Percentiles rank a stretch among this genome's conserved stretches.
Evolutionary conservation across 805 yeast genomes (phyloP).

Genomic region (Debaryomyces maramus): DNA sequence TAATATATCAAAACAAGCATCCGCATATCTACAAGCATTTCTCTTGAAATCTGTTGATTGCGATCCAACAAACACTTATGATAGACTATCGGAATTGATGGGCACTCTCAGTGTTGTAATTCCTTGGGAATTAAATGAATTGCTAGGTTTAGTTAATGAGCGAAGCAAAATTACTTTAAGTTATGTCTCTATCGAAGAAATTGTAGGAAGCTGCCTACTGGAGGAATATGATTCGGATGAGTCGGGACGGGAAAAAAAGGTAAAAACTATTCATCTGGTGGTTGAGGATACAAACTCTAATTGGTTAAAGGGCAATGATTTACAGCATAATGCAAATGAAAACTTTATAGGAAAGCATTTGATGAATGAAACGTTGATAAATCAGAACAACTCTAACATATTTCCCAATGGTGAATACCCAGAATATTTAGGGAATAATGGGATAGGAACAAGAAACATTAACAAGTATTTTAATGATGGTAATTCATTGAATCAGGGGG

Average conservation of each 20-base stretch:
- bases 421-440: too few species aligned
- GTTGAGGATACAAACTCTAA: not conserved
- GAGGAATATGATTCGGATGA: constrained; percentile 25
- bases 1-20: constrained; percentile 12
- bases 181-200: constrained; percentile 59
- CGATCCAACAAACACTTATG: constrained; percentile 31
- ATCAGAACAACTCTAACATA: too few species aligned
- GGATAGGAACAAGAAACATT: too few species aligned
- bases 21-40: not conserved
- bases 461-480: too few species aligned
- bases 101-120: constrained; percentile 48
- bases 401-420: too few species aligned
- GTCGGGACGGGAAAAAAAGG: not conserved
- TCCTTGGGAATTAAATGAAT: constrained; percentile 58
- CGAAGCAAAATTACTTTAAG: constrained; percentile 41
- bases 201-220: constrained; percentile 59
- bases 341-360: too few species aligned
- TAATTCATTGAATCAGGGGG: too few species aligned
- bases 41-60: constrained; percentile 5
- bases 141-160: constrained; percentile 51
- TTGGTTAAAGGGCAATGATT: not conserved
- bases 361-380: too few species aligned
- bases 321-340: too few species aligned
- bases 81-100: constrained; percentile 47
- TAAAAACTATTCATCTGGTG: not conserved